These are phyloP conservation scores for Aspergillus neotritici DNA, from an alignment of 2,329 filamentous ascomycete genomes.

Conservation along the genomic window DNA sequence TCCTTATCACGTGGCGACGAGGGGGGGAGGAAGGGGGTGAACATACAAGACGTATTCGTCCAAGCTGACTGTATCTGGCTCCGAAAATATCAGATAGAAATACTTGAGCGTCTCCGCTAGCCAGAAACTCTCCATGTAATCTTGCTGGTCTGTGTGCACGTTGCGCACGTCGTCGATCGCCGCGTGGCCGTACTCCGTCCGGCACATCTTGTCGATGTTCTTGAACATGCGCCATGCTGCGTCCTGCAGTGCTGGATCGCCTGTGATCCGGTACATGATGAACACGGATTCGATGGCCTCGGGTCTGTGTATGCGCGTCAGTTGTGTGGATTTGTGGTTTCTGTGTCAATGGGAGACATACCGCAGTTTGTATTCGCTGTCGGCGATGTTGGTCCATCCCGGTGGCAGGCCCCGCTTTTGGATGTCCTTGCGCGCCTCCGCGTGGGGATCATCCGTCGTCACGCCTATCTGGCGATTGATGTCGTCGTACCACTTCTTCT, in stretches of 20 bases:
- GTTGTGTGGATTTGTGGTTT: not conserved
- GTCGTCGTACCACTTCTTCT: slow-evolving; percentile 36
- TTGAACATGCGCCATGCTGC: slow-evolving; percentile 48
- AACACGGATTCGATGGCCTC: slow-evolving; percentile 60
- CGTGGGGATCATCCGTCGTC: slow-evolving; percentile 12
- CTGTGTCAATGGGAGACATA: slow-evolving; percentile 8
- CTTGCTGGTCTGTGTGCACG: slow-evolving; percentile 21
- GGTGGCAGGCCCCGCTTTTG: slow-evolving; percentile 20
- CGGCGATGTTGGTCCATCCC: slow-evolving; percentile 22
- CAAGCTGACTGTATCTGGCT: slow-evolving; percentile 35
- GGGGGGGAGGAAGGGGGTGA: not conserved
- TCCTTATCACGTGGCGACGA: not conserved
- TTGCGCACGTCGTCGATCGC: slow-evolving; percentile 40
- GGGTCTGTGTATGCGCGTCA: slow-evolving; percentile 27
- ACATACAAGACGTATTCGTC: slow-evolving; percentile 42
- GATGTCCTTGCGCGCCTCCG: slow-evolving; percentile 17
- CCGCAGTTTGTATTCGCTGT: slow-evolving; percentile 29
- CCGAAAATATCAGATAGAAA: slow-evolving; percentile 42
- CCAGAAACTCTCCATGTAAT: slow-evolving; percentile 45
- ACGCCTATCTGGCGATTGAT: slow-evolving; percentile 16
- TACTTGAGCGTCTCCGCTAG: slow-evolving; percentile 44
- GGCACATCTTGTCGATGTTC: slow-evolving; percentile 40
- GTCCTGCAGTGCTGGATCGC: slow-evolving; percentile 44
- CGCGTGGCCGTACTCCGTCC: slow-evolving; percentile 41
- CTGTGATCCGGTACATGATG: slow-evolving; percentile 55